Evolutionary conservation across 805 yeast species (phyloP).

Genomic region (Starmerella bombi): DNA sequence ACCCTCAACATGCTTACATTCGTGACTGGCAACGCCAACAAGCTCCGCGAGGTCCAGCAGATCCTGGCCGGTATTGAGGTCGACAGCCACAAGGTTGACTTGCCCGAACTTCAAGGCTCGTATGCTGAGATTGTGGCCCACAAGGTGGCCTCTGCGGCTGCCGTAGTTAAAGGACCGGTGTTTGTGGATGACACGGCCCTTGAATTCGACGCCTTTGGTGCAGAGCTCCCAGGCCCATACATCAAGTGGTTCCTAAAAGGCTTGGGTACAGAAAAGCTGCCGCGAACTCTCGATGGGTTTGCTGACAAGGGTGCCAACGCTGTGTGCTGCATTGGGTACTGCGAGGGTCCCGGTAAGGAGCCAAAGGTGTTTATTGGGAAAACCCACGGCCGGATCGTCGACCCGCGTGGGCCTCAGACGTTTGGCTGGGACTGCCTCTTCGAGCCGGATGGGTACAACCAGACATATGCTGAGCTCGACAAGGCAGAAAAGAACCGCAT

Average conservation of each 20-base stretch:
- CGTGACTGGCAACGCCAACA: constrained; percentile 82
- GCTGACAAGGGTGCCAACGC: constrained; percentile 79
- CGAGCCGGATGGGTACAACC: constrained; percentile 59
- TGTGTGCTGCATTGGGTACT: constrained; percentile 82
- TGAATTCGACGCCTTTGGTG: constrained; percentile 61
- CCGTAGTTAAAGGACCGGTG: constrained; percentile 57
- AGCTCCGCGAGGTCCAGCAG: constrained; percentile 69
- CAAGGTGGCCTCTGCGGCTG: constrained; percentile 66
- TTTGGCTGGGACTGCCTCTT: constrained; percentile 96
- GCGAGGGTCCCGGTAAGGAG: constrained; percentile 63
- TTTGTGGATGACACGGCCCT: constrained; percentile 92
- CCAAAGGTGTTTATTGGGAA: constrained; percentile 75
- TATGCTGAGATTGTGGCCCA: constrained; percentile 67
- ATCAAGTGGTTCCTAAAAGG: constrained; percentile 79
- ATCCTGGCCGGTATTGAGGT: constrained; percentile 41
- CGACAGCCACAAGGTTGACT: constrained; percentile 55
- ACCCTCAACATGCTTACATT: constrained; percentile 37
- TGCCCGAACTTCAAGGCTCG: constrained; percentile 85
- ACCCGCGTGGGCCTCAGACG: constrained; percentile 57
- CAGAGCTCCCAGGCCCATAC: constrained; percentile 84
- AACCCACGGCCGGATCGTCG: constrained; percentile 69
- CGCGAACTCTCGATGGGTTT: constrained; percentile 64
- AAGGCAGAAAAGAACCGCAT: constrained; percentile 62
- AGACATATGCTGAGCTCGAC: constrained; percentile 80
- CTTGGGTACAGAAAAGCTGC: constrained; percentile 65